Evolutionary conservation across 495 filamentous ascomycete species (phyloP).

Genomic region (Penicillium nucicola): DNA sequence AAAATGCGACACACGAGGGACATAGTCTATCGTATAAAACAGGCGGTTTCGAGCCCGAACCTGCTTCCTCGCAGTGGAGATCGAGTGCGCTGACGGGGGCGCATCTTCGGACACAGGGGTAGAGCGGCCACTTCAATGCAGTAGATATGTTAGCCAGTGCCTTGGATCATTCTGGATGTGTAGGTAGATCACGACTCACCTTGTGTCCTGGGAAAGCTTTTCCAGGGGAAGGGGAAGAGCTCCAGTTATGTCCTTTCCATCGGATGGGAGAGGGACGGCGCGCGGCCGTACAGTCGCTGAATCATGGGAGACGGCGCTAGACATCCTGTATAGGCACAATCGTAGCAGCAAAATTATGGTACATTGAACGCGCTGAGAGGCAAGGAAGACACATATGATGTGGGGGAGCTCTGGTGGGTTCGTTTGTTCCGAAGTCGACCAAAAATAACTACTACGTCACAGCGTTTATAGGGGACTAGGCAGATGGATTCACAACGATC

Average conservation of each 20-base stretch:
- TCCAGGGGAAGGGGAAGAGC: conserved; percentile 22
- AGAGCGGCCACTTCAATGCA: conserved; percentile 65
- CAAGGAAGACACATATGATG: neutral
- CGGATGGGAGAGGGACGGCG: conserved; percentile 21
- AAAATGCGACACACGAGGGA: conserved; percentile 92
- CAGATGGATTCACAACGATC: neutral
- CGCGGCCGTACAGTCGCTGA: conserved; percentile 31
- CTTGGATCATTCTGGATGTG: neutral
- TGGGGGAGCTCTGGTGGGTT: neutral
- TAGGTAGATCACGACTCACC: conserved; percentile 15
- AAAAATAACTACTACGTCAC: conserved; percentile 8
- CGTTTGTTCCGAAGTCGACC: conserved; percentile 1
- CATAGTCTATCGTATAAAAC: conserved; percentile 94
- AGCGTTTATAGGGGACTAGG: neutral
- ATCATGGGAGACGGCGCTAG: conserved; percentile 32
- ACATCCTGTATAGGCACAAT: conserved; percentile 28
- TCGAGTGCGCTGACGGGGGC: conserved; percentile 80
- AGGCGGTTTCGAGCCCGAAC: conserved; percentile 79
- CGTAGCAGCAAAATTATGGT: conserved; percentile 7
- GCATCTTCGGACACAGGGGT: conserved; percentile 89
- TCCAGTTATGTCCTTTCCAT: conserved; percentile 16
- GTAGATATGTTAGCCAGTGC: conserved; percentile 4
- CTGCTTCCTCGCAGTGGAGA: conserved; percentile 81
- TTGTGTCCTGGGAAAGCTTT: conserved; percentile 26
- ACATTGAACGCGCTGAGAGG: conserved; percentile 19